A percentile compares a stretch with the other conserved stretches of the same genome.
Evolutionary conservation across 371 early-diverging fungal species (phyloP).

Genomic region (Homolaphlyctis polyrhiza): DNA sequence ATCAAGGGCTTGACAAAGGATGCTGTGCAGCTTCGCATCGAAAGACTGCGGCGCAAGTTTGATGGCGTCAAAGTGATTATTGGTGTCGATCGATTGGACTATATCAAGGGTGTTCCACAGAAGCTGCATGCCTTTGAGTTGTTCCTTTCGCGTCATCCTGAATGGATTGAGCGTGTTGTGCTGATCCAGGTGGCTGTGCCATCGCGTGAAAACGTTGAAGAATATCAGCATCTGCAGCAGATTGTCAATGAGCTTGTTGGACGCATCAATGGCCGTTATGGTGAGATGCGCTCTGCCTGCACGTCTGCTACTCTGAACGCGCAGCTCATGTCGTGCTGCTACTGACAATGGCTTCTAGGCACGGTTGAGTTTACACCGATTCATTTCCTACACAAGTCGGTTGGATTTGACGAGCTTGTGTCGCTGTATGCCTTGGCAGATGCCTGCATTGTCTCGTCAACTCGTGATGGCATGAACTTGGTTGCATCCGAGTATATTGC

Average conservation of each 20-base stretch:
- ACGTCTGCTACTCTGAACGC: neutral
- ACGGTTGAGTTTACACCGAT: slow-evolving; percentile 96
- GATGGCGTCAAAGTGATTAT: slow-evolving; percentile 87
- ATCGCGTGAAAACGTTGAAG: slow-evolving; percentile 90
- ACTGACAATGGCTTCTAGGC: neutral
- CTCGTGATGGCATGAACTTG: slow-evolving; percentile 99
- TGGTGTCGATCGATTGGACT: slow-evolving; percentile 99
- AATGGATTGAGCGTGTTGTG: slow-evolving; percentile 88
- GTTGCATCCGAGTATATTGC: slow-evolving; percentile 96
- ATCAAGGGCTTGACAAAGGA: slow-evolving; percentile 58
- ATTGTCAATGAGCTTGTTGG: slow-evolving; percentile 95
- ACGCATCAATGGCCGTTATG: slow-evolving; percentile 86
- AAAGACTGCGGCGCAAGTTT: slow-evolving; percentile 76
- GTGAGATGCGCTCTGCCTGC: slow-evolving; percentile 8
- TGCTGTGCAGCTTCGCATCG: slow-evolving; percentile 69
- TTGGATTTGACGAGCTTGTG: slow-evolving; percentile 91
- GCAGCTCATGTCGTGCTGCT: neutral
- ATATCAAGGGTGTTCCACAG: slow-evolving; percentile 99
- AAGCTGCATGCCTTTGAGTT: slow-evolving; percentile 95
- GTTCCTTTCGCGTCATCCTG: slow-evolving; percentile 86
- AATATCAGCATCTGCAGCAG: slow-evolving; percentile 88
- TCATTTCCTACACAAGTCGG: slow-evolving; percentile 96
- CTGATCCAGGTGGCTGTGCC: slow-evolving; percentile 98
- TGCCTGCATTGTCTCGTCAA: slow-evolving; percentile 94
- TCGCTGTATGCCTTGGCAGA: slow-evolving; percentile 96